Evolutionary conservation across 257 asterid genomes (phyloP), one percentile per base, ranked within the genome.

Genomic region (Petunia axillaris): DNA sequence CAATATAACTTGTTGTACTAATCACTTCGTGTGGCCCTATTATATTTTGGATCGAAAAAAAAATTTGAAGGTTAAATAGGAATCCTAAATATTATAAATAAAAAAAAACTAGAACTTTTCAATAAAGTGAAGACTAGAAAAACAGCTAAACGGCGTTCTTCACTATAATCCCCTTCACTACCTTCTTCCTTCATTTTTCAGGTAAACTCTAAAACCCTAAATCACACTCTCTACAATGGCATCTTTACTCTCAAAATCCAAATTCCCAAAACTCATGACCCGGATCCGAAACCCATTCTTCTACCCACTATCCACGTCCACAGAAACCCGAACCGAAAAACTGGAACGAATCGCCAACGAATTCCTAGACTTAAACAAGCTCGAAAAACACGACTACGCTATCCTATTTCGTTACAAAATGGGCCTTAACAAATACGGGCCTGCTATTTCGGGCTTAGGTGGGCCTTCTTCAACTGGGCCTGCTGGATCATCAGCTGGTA

Each of bases 271-370:
- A 36, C 74, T 79, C 71, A 62, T 91, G 77, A 58, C 83, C 83
- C 76, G 85, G 37, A 14, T 40, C 46, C 78, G 80, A 40, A 64
- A 77, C 25, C 81, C 78, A 58, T 60, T 70, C 1, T 2, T 77
- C 35, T 89, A 92, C 58, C 25, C 84, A 50, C 87, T 93, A 82
- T 81, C 86, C 85, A 85, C 95, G 14, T 84, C 90, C 46, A 52
- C 82, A 14, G 91, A 81, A 59, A 58, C 83, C 50, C 90, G 85
- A 39, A 87, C 90, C 75, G 88, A 85, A 10, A 94, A 93, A 82
- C 92, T 94, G 38, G 96, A 93, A 64, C 94, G 94, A 37, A 91
- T 94, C 65, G 96, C 98, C 64, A 90, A 87, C 84, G 91, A 88
- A 76, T 95, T 93, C 73, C 66, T 94, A 68, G 78, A 78, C 83